Base-by-base conservation (phyloP, 1,284 basidiomycete species). In the Paramarasmius palmivorus region DNA sequence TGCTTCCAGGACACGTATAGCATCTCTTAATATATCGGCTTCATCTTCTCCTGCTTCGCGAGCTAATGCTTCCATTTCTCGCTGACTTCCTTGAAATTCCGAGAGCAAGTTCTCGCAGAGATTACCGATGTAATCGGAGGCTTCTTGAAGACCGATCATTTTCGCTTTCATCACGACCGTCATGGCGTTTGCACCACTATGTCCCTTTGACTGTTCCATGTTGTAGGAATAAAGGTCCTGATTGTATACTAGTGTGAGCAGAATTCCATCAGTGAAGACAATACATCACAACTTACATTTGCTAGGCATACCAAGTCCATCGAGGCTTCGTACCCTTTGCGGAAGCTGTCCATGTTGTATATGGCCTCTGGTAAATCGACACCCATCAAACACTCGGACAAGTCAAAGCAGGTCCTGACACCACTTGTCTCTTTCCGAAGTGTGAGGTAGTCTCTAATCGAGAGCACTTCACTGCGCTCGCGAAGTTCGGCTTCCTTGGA, bases 181-280 rank as follows among this genome's bases (percentile, higher is more conserved):
- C 39, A 88, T 73, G 59, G 86, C 73, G 61, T 88, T 88, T 63
- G 84, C 84, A 40, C 79, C 78, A n/a, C 73, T 75, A 52, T 81
- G 81, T 20, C 84, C 85, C 65, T 81, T 84, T 38, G 82, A 78
- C 62, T 86, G 82, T 62, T 88, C 85, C 77, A 84, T 82, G 65
- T 85, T 81, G 67, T 87, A 88, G 6, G 84, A 87, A 61, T 86
- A 87, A 15, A 87, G 68, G 52, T 88, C 85, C 86, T 86, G 58
- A 29, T 57, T 41, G 52, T 19, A 34, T 42, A 55, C 36, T 34
- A 40, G 19, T 50, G 42, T 4, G 51, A 48, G 35, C 12, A 6
- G 29, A 32, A 6, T 32, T 12, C 29, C 29, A n/a, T n/a, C n/a
- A n/a, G n/a, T n/a, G 29, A 25, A 34, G n/a, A 17, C 14, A 15